These are phyloP conservation scores for Dittrichia graveolens DNA, from an alignment of 129 eudicot genomes.

Conservation along the genomic window DNA sequence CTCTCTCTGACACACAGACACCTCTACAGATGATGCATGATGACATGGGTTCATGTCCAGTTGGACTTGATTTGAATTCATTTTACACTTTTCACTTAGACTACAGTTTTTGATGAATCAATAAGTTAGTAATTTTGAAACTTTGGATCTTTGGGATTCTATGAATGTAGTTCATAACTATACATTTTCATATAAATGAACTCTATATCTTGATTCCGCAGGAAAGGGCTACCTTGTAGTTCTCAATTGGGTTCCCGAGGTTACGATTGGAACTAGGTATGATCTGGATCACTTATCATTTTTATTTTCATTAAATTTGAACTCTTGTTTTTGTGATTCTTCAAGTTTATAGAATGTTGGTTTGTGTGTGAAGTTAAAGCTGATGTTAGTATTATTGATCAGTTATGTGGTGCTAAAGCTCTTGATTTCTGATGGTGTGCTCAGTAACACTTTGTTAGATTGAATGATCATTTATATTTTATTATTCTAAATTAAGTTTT, in stretches of 20 bases:
- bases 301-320: neutral
- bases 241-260: conserved; percentile 4
- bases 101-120: neutral
- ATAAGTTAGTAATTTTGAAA: neutral
- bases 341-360: conserved; percentile 3
- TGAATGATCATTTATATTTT: too few relatives aligned
- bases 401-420: too few relatives aligned
- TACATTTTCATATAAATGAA: neutral
- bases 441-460: too few relatives aligned
- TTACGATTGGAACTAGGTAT: conserved; percentile 13
- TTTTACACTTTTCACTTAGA: neutral
- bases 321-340: neutral
- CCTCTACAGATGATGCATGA: neutral
- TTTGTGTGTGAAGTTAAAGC: too few relatives aligned
- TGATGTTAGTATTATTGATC: neutral
- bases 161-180: neutral
- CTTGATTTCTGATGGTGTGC: too few relatives aligned
- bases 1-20: conserved; percentile 12
- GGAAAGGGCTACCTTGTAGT: conserved; percentile 21
- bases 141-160: conserved; percentile 15
- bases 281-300: neutral
- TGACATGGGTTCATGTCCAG: neutral
- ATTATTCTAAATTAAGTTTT: neutral
- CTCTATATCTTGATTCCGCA: conserved; percentile 18
- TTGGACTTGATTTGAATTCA: conserved; percentile 15